These are phyloP conservation scores for Clitopilus passeckerianus DNA, from an alignment of 768 basidiomycete species.

Conservation along the genomic window DNA sequence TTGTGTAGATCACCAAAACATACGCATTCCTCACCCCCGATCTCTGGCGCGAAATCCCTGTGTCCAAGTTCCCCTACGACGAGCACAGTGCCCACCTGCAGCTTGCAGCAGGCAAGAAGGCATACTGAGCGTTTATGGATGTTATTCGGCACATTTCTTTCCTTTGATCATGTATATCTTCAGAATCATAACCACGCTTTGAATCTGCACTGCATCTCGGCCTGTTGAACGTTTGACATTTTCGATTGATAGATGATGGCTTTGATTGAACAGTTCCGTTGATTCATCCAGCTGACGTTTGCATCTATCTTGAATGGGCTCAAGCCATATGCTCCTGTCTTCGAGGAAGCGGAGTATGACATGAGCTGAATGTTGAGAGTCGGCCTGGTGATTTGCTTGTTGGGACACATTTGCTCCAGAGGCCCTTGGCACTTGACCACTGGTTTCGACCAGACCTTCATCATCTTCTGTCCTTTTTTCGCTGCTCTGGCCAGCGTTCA, in stretches of 20 bases:
- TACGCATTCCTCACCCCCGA: constrained; percentile 98
- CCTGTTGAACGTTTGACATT: neutral
- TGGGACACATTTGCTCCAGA: neutral
- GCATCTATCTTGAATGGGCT: neutral
- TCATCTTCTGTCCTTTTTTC: constrained; percentile 1
- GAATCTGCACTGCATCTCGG: neutral
- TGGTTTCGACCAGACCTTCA: neutral
- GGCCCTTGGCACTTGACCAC: constrained; percentile 1
- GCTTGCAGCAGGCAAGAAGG: constrained; percentile 75
- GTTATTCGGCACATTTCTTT: constrained; percentile 9
- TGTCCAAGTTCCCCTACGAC: constrained; percentile 89
- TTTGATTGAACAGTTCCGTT: neutral
- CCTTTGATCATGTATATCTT: constrained; percentile 8
- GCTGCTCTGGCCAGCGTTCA: constrained; percentile 3
- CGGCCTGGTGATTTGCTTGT: neutral
- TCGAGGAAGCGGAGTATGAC: neutral
- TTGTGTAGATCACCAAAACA: constrained; percentile 85
- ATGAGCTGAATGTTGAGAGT: neutral
- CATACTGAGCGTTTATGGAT: constrained; percentile 35
- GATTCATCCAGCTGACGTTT: neutral
- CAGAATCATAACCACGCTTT: constrained; percentile 2
- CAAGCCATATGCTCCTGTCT: neutral
- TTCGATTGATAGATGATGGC: neutral
- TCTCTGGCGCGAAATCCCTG: constrained; percentile 92
- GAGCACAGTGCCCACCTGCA: constrained; percentile 93